Conservation (phyloP, 2,329 filamentous ascomycete genomes). For the Trichoderma cornu-damae region DNA sequence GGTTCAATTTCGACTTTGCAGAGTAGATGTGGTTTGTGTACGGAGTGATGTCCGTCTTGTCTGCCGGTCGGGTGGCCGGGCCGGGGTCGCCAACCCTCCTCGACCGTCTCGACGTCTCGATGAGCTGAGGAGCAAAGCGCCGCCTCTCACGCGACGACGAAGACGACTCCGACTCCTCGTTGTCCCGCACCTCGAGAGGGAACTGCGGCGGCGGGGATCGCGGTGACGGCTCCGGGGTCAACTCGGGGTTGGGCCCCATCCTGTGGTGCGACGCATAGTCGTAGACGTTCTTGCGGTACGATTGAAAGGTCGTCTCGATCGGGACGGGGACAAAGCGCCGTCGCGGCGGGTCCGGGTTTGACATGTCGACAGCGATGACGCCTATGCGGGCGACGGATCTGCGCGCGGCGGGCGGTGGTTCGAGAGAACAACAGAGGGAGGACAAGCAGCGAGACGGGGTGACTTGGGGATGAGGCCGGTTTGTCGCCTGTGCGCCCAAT, state of each 20-base stretch:
- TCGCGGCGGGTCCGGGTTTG: constrained; percentile 39
- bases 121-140: constrained; percentile 70
- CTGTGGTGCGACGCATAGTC: constrained; percentile 19
- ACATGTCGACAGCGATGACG: no score
- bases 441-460: neutral
- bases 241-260: constrained; percentile 52
- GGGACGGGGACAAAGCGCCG: constrained; percentile 64
- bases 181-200: constrained; percentile 37
- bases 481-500: no score
- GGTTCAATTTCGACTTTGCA: constrained; percentile 38
- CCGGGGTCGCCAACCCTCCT: constrained; percentile 60
- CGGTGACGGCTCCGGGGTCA: constrained; percentile 50
- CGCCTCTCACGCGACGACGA: constrained; percentile 37
- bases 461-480: neutral
- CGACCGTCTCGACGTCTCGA: constrained; percentile 71
- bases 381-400: constrained; percentile 8
- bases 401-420: neutral
- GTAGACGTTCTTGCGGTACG: constrained; percentile 40
- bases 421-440: neutral
- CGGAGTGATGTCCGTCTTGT: constrained; percentile 68
- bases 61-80: constrained; percentile 57
- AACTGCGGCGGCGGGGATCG: constrained; percentile 43
- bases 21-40: constrained; percentile 58
- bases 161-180: constrained; percentile 24
- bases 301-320: constrained; percentile 65